Base-by-base conservation (phyloP, 352 stramenopile species). In the Pythium pyrilobum region DNA sequence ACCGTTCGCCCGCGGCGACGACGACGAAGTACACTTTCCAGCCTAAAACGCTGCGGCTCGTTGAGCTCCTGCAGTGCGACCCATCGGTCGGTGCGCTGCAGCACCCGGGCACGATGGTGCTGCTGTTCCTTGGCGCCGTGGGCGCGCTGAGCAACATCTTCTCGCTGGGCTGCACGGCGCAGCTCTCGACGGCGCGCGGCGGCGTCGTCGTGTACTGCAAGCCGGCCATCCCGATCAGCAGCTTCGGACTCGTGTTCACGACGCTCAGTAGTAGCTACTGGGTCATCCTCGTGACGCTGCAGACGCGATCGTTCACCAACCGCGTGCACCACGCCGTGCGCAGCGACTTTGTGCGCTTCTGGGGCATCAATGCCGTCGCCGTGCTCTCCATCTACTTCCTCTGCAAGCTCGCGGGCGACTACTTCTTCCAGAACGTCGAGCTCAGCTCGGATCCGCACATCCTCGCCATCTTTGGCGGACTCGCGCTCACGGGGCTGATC, bases 141-240 rank as follows among this genome's bases (percentile, higher is more conserved):
- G 67, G 67, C 2, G 64, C 64, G 37, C 41, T 73, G 1, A 76
- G 67, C 55, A 76, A 76, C 33, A 71, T 72, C 24, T 76, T 76
- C 39, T 73, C 67, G 18, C 61, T 73, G 1, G 57, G 43, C 8
- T 76, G 67, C 32, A 60, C 60, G 0, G 67, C 64, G 2, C 47
- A 73, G 28, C 44, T 73, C 0, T 69, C 53, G 0, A 59, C 34
- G 12, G 34, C 34, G 5, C 34, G 20, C 16, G 34, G 34, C 6
- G 34, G 34, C 16, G 34, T 39, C 5, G 34, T 39, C 5, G 20
- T 39, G 12, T 39, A 21, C 13, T 39, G 34, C 12, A 39, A 39
- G 34, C 34, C 34, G 13, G 16, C 34, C 20, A 39, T 39, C 12
- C 13, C 34, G 20, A n/a, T n/a, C 6, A 21, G 12, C 34, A 39